Evolutionary conservation across 495 filamentous ascomycete genomes (phyloP).

Genomic region (Chaetomium tenue): DNA sequence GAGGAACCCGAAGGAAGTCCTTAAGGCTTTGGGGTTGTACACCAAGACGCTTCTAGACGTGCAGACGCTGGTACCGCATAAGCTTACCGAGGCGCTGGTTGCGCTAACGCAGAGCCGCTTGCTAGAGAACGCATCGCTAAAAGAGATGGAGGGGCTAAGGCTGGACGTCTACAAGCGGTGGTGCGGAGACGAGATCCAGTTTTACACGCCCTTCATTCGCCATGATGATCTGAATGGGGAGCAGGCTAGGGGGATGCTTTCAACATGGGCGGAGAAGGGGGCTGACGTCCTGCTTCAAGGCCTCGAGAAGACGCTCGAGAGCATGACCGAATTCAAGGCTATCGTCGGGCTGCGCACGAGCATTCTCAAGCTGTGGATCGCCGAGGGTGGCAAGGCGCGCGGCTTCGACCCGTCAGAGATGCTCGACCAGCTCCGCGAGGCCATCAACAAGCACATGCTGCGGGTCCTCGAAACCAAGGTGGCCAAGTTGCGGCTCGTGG

Average conservation of each 20-base stretch:
- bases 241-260: conserved; percentile 64
- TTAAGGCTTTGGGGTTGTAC: conserved; percentile 67
- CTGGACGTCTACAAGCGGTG: conserved; percentile 80
- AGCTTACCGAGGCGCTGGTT: conserved; percentile 66
- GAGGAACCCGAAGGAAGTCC: conserved; percentile 48
- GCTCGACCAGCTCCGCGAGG: conserved; percentile 63
- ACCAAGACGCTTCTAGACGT: conserved; percentile 74
- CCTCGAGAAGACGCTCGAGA: conserved; percentile 54
- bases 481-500: conserved; percentile 56
- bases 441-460: conserved; percentile 64
- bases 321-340: conserved; percentile 59
- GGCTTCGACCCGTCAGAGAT: conserved; percentile 61
- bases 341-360: conserved; percentile 67
- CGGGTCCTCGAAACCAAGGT: conserved; percentile 59
- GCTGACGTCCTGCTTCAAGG: conserved; percentile 61
- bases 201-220: conserved; percentile 87
- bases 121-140: conserved; percentile 65
- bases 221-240: conserved; percentile 71
- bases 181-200: conserved; percentile 78
- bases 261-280: conserved; percentile 71
- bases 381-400: conserved; percentile 49
- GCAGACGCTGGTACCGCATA: conserved; percentile 67
- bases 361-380: conserved; percentile 72
- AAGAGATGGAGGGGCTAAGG: conserved; percentile 63
- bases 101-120: conserved; percentile 68